A percentile compares a stretch with the other conserved stretches of the same genome.
These are phyloP conservation scores for Ramalina intermedia DNA, from an alignment of 495 filamentous ascomycete species.

Conservation along the genomic window DNA sequence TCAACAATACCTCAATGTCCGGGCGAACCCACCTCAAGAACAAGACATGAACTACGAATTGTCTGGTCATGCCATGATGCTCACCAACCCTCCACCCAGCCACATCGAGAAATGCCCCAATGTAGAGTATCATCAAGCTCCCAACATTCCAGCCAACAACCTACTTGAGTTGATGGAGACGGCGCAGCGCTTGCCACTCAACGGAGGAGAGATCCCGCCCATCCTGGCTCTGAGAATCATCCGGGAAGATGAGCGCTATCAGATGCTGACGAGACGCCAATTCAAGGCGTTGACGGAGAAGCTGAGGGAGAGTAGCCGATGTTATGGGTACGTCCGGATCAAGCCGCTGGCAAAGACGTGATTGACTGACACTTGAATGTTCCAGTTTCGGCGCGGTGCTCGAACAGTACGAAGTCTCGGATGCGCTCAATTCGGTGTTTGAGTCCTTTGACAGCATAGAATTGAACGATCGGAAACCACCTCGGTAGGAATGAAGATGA, in stretches of 20 bases:
- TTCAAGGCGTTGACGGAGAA: slow-evolving; percentile 58
- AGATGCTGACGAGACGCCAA: slow-evolving; percentile 49
- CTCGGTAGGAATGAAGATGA: not conserved
- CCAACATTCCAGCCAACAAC: slow-evolving; percentile 51
- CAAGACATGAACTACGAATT: slow-evolving; percentile 19
- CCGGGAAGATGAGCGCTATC: slow-evolving; percentile 52
- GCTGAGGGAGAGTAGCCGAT: slow-evolving; percentile 66
- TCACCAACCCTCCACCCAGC: slow-evolving; percentile 31
- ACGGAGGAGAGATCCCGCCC: slow-evolving; percentile 90
- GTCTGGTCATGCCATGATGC: slow-evolving; percentile 20
- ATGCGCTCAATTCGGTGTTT: slow-evolving; percentile 64
- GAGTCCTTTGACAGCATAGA: not conserved
- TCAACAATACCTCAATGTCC: slow-evolving; percentile 49
- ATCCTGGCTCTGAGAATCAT: slow-evolving; percentile 88
- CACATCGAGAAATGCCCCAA: slow-evolving; percentile 32
- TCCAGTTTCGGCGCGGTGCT: slow-evolving; percentile 65
- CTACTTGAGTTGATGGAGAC: slow-evolving; percentile 69
- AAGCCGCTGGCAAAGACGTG: too few species aligned
- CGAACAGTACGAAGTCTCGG: slow-evolving; percentile 84
- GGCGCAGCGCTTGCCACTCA: slow-evolving; percentile 68
- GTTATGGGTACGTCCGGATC: slow-evolving; percentile 61
- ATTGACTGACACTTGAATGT: slow-evolving; percentile 1
- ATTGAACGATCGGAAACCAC: not conserved
- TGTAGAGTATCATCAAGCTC: slow-evolving; percentile 29
- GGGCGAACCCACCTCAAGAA: slow-evolving; percentile 23